phyloP scores from a whole-genome alignment of 768 basidiomycete genomes.

The Amanita brunnescens region DNA sequence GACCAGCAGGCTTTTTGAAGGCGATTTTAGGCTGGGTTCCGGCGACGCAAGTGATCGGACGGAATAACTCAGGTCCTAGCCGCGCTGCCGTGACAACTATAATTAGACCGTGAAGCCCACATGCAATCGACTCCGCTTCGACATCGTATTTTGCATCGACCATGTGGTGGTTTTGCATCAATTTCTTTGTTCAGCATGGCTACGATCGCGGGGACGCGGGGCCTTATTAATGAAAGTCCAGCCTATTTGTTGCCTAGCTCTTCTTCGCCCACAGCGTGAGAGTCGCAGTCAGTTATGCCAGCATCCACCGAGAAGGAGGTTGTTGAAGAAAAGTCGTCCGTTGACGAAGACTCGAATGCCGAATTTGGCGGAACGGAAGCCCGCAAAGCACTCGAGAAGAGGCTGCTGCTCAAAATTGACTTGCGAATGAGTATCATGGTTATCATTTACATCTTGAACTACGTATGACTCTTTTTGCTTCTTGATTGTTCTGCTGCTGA shows the following conservation, averaged over 20 bases:
- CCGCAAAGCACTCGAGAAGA: conserved; percentile 40
- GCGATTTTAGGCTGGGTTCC: too few relatives aligned
- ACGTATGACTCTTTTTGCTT: conserved; percentile 19
- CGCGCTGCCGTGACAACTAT: too few relatives aligned
- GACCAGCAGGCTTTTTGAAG: too few relatives aligned
- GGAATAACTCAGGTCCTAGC: too few relatives aligned
- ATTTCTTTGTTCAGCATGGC: too few relatives aligned
- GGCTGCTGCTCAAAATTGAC: conserved; percentile 47
- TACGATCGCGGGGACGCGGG: too few relatives aligned
- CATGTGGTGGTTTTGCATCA: too few relatives aligned
- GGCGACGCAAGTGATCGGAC: too few relatives aligned
- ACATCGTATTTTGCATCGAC: too few relatives aligned
- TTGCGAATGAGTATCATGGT: conserved; percentile 46
- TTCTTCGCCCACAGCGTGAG: too few relatives aligned
- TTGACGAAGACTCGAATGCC: conserved; percentile 22
- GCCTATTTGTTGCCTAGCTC: not conserved
- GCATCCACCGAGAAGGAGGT: not conserved
- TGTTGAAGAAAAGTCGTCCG: not conserved
- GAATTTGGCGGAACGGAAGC: conserved; percentile 42
- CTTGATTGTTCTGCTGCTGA: not conserved
- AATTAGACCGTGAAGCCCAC: too few relatives aligned
- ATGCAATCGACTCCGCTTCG: too few relatives aligned
- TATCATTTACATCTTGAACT: conserved; percentile 44
- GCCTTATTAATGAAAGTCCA: not conserved
- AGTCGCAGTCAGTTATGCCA: not conserved